Percentiles rank a stretch among this genome's conserved stretches.
phyloP scores from a whole-genome alignment of 1,284 basidiomycete genomes.

The Neonothopanus nambi region DNA sequence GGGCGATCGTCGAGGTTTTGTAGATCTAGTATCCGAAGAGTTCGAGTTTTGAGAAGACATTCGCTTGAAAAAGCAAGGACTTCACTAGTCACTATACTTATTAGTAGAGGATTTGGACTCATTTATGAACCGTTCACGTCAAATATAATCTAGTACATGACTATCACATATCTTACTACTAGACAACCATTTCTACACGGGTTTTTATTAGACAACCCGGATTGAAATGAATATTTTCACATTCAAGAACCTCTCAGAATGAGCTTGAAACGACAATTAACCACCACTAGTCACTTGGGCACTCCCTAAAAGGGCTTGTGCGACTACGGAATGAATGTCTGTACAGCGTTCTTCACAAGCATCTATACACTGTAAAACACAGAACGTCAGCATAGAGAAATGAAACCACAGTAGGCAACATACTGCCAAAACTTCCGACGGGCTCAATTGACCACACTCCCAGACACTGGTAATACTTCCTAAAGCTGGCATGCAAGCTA shows the following conservation, averaged over 20 bases:
- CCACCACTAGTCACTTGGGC: neutral
- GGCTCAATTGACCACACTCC: slow-evolving; percentile 69
- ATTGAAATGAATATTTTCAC: too few species aligned
- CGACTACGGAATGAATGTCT: slow-evolving; percentile 74
- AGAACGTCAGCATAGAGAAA: slow-evolving; percentile 9
- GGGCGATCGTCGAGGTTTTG: slow-evolving; percentile 64
- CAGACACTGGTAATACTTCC: slow-evolving; percentile 81
- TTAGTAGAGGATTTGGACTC: too few species aligned
- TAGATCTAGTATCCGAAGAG: slow-evolving; percentile 68
- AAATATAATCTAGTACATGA: too few species aligned
- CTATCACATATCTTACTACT: too few species aligned
- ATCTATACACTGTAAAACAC: slow-evolving; percentile 57
- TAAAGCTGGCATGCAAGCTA: slow-evolving; percentile 90
- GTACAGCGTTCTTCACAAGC: slow-evolving; percentile 66
- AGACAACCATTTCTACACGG: too few species aligned
- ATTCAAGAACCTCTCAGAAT: too few species aligned
- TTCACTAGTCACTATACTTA: too few species aligned
- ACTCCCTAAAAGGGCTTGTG: slow-evolving; percentile 61
- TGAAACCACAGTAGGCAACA: slow-evolving; percentile 24
- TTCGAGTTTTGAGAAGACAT: slow-evolving; percentile 57
- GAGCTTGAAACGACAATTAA: too few species aligned
- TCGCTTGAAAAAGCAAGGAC: too few species aligned
- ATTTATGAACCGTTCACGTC: too few species aligned
- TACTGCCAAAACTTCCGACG: slow-evolving; percentile 55
- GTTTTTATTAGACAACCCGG: too few species aligned